phyloP scores from a whole-genome alignment of 2,329 filamentous ascomycete species.

The Juglanconis sp. region DNA sequence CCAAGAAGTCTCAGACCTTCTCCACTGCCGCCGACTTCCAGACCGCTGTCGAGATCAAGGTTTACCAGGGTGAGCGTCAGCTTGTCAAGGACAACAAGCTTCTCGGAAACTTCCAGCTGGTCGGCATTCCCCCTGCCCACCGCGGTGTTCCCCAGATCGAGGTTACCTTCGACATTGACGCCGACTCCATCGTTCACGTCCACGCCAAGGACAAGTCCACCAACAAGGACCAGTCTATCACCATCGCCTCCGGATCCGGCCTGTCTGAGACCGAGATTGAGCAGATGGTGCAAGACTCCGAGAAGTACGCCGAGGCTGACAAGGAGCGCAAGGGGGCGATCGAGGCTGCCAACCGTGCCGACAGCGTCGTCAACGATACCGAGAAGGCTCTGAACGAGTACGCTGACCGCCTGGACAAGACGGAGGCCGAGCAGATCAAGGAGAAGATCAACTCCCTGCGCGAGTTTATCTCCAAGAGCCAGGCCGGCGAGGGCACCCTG shows the following conservation, averaged over 20 bases:
- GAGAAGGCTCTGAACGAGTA: conserved; percentile 98
- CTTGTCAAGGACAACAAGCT: conserved; percentile 98
- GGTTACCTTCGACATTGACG: conserved; percentile 98
- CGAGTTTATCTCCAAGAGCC: conserved; percentile 90
- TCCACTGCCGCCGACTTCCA: conserved; percentile 98
- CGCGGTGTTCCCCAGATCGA: conserved; percentile 95
- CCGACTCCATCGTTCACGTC: conserved; percentile 96
- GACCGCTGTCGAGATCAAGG: conserved; percentile 98
- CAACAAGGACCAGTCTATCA: conserved; percentile 99
- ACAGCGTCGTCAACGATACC: conserved; percentile 94
- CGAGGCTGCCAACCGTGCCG: conserved; percentile 94
- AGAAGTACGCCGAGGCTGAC: conserved; percentile 91
- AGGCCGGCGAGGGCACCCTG: conserved; percentile 81
- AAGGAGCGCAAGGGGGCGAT: conserved; percentile 97
- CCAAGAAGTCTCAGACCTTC: conserved; percentile 99
- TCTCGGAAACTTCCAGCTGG: conserved; percentile 98
- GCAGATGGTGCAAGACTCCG: conserved; percentile 95
- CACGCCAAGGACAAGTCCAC: conserved; percentile 99
- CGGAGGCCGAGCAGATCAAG: conserved; percentile 85
- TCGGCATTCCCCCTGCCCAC: conserved; percentile 93
- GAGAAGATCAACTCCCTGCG: conserved; percentile 88
- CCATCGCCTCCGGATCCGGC: conserved; percentile 95
- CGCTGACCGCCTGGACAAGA: conserved; percentile 93
- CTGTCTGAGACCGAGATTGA: conserved; percentile 93
- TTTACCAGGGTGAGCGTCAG: conserved; percentile 99